phyloP scores from a whole-genome alignment of 1,284 basidiomycete species.

The Ceratobasidium sp. region DNA sequence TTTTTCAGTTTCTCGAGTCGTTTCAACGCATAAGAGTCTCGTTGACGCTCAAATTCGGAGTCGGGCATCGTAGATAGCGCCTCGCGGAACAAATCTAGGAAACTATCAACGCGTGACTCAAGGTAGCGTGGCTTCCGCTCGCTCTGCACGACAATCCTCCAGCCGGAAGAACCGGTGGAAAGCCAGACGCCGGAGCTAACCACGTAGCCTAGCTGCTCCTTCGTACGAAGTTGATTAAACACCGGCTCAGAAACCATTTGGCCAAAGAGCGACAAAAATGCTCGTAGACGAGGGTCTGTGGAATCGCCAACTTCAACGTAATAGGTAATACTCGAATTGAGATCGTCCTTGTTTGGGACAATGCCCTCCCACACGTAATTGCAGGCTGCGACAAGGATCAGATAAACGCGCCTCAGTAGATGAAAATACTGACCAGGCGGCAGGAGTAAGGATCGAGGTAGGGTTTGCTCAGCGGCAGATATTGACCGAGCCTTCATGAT shows the following conservation, averaged over 20 bases:
- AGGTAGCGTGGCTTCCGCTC: conserved; percentile 87
- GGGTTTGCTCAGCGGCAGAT: conserved; percentile 63
- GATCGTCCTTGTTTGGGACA: conserved; percentile 87
- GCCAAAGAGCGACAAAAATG: conserved; percentile 66
- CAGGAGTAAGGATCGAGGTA: conserved; percentile 73
- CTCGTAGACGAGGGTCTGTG: conserved; percentile 66
- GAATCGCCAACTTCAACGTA: conserved; percentile 77
- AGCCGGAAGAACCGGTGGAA: conserved; percentile 75
- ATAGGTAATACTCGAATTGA: conserved; percentile 87
- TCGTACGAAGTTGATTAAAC: conserved; percentile 95
- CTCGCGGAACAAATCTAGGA: conserved; percentile 76
- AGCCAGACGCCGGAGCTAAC: conserved; percentile 68
- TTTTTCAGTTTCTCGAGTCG: conserved; percentile 80
- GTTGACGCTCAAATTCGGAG: conserved; percentile 73
- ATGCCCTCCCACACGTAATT: conserved; percentile 75
- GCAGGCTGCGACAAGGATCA: conserved; percentile 60
- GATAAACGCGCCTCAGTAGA: conserved; percentile 44
- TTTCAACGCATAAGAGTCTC: conserved; percentile 71
- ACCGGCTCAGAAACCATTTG: conserved; percentile 89
- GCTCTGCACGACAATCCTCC: conserved; percentile 92
- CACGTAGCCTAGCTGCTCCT: conserved; percentile 96
- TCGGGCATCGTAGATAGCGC: conserved; percentile 65
- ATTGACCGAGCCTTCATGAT: conserved; percentile 71
- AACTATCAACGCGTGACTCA: conserved; percentile 88
- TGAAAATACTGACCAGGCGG: conserved; percentile 64